phyloP scores from a whole-genome alignment of 164 flowering plant genomes.

The Nelumbo lutea region DNA sequence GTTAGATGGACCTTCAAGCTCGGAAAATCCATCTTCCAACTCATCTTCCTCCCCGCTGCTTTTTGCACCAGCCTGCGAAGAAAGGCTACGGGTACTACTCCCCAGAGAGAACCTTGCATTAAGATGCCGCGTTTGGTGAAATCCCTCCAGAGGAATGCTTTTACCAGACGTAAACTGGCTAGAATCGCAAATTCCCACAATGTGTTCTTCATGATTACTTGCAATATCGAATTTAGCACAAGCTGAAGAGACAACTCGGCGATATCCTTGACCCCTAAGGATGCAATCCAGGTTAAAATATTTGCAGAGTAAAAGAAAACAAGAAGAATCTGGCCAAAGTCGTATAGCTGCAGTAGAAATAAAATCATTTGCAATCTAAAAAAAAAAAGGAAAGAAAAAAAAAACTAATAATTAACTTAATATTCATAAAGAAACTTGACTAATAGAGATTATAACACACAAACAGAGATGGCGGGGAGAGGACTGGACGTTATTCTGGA shows the following conservation, averaged over 20 bases:
- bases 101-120: constrained; percentile 14
- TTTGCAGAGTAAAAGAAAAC: too few relatives aligned
- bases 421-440: too few relatives aligned
- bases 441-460: too few relatives aligned
- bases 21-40: constrained; percentile 74
- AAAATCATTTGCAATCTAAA: background rate
- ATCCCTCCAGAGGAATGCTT: constrained; percentile 11
- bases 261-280: constrained; percentile 20
- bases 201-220: constrained; percentile 14
- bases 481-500: too few relatives aligned
- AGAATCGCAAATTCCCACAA: constrained; percentile 7
- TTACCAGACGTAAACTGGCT: constrained; percentile 4
- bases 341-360: background rate
- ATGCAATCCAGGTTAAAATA: background rate
- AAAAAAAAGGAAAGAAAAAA: background rate
- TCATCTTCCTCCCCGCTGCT: constrained; percentile 54
- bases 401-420: background rate
- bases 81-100: constrained; percentile 24
- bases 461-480: too few relatives aligned
- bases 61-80: constrained; percentile 64
- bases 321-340: too few relatives aligned
- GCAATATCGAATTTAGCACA: constrained; percentile 18
- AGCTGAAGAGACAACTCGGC: constrained; percentile 19
- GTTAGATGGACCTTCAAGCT: constrained; percentile 44
- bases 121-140: constrained; percentile 11